Conservation (phyloP, 306 rosid species). For the Dryas drummondii region DNA sequence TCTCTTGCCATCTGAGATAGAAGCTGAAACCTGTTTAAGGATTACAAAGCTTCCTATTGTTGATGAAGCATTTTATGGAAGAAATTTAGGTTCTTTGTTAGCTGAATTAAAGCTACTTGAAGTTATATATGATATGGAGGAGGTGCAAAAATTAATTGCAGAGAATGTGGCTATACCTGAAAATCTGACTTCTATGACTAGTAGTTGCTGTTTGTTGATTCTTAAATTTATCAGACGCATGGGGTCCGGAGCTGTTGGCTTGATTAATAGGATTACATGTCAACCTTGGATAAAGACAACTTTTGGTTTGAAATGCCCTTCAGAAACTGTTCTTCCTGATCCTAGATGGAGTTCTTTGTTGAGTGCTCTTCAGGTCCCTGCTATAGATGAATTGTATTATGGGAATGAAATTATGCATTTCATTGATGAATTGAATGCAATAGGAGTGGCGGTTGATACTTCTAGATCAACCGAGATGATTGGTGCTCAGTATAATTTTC, state of each 20-base stretch:
- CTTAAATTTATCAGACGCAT: constrained; percentile 12
- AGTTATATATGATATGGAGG: not conserved
- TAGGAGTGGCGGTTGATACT: constrained; percentile 24
- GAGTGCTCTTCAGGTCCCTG: constrained; percentile 15
- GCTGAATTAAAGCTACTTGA: constrained; percentile 19
- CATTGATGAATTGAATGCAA: constrained; percentile 9
- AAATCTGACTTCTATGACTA: constrained; percentile 4
- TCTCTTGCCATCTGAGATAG: constrained; percentile 6
- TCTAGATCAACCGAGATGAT: constrained; percentile 6
- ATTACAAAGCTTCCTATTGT: constrained; percentile 14
- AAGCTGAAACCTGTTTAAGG: constrained; percentile 1
- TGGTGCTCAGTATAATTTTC: constrained; percentile 2
- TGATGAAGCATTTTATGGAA: constrained; percentile 18
- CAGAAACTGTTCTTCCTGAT: constrained; percentile 15
- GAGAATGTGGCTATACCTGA: constrained; percentile 6
- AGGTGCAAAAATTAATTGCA: constrained; percentile 18
- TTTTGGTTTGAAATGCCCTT: constrained; percentile 18
- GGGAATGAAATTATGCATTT: not conserved
- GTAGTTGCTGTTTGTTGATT: constrained; percentile 11
- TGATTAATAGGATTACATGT: constrained; percentile 8
- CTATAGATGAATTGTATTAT: constrained; percentile 24
- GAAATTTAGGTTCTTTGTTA: constrained; percentile 13
- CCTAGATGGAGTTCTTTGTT: constrained; percentile 16
- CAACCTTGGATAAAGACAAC: constrained; percentile 18
- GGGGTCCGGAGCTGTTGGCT: not conserved